Conservation (phyloP, 1,284 basidiomycete genomes). For the Puccinia horiana region DNA sequence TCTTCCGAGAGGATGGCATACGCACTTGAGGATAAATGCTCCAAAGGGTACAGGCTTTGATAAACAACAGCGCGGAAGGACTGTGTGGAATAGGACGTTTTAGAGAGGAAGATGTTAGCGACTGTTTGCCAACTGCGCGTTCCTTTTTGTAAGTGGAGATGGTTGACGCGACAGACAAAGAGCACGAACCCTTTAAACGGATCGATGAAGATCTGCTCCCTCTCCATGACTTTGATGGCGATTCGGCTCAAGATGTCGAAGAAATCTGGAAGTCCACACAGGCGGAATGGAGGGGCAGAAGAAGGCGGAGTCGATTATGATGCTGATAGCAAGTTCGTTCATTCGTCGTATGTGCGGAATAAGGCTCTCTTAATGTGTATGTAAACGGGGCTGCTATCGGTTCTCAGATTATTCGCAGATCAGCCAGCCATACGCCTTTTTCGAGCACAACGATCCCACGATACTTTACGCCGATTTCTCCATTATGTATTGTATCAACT, state of each 20-base stretch:
- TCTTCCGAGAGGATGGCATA: background rate
- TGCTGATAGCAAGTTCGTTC: too few relatives aligned
- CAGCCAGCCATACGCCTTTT: too few relatives aligned
- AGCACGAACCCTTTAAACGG: conserved; percentile 11
- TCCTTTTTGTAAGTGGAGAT: too few relatives aligned
- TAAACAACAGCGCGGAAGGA: conserved; percentile 36
- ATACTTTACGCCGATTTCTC: too few relatives aligned
- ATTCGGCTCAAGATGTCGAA: background rate
- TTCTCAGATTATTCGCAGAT: too few relatives aligned
- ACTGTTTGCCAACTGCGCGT: background rate
- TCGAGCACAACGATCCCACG: too few relatives aligned
- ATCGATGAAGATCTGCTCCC: conserved; percentile 25
- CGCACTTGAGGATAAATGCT: conserved; percentile 35
- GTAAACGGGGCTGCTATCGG: too few relatives aligned
- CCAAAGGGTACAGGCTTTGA: conserved; percentile 42
- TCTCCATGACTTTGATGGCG: background rate
- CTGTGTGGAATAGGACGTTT: background rate
- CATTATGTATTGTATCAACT: too few relatives aligned
- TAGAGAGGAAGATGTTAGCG: background rate
- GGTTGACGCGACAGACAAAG: background rate
- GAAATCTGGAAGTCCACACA: background rate
- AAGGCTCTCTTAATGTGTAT: too few relatives aligned
- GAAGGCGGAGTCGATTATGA: too few relatives aligned
- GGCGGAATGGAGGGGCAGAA: background rate
- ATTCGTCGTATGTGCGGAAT: too few relatives aligned